phyloP scores from a whole-genome alignment of 192 early-diverging fungal species.

The Oehlia diaphana region DNA sequence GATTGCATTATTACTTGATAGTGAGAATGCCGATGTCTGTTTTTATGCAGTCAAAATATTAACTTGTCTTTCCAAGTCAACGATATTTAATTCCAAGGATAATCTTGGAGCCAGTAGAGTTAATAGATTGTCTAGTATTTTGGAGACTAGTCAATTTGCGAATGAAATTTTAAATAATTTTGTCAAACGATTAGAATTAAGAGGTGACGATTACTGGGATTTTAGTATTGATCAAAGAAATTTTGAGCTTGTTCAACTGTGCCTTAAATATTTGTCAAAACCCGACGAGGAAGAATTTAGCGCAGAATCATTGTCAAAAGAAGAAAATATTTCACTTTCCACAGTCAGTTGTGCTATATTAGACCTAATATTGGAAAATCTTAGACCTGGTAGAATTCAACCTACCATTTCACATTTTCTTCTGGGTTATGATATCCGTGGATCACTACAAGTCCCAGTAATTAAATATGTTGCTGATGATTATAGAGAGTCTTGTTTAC shows the following conservation, averaged over 20 bases:
- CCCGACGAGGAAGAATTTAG: constrained; percentile 17
- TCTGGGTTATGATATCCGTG: constrained; percentile 72
- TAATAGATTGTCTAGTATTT: constrained; percentile 16
- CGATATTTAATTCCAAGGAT: constrained; percentile 61
- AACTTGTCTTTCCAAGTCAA: constrained; percentile 68
- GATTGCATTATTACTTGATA: constrained; percentile 72
- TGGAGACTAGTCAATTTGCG: constrained; percentile 42
- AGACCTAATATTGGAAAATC: constrained; percentile 80
- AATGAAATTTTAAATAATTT: constrained; percentile 76
- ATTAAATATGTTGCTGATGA: constrained; percentile 39
- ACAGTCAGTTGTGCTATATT: constrained; percentile 80
- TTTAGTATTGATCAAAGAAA: constrained; percentile 22
- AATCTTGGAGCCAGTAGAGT: constrained; percentile 2
- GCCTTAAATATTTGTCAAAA: constrained; percentile 38
- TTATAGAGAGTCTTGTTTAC: constrained; percentile 53
- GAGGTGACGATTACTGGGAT: constrained; percentile 38
- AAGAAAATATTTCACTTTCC: constrained; percentile 31
- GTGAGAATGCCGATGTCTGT: constrained; percentile 69
- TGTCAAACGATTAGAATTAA: constrained; percentile 70
- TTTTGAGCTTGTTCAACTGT: constrained; percentile 32
- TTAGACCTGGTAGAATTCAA: constrained; percentile 49
- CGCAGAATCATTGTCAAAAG: constrained; percentile 42
- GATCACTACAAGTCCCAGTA: constrained; percentile 31
- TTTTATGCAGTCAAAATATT: constrained; percentile 72
- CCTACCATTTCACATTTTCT: constrained; percentile 89